Evolutionary conservation across 2,329 filamentous ascomycete genomes (phyloP).

Genomic region (Exophiala sideris): DNA sequence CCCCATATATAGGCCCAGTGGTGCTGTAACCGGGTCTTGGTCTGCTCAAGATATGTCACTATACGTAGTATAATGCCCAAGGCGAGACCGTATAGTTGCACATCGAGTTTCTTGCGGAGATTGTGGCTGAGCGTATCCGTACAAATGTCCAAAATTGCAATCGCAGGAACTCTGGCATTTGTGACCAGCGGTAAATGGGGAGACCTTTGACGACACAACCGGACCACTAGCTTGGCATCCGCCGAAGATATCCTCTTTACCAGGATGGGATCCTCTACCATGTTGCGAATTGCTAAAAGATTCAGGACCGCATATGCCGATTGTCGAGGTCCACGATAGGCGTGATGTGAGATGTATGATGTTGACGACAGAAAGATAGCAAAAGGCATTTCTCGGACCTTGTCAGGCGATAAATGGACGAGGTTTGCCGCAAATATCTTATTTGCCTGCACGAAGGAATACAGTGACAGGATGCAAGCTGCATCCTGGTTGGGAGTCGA

Average conservation of each 20-base stretch:
- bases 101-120: conserved; percentile 76
- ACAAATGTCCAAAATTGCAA: conserved; percentile 78
- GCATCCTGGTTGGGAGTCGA: conserved; percentile 76
- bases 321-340: conserved; percentile 74
- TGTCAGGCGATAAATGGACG: conserved; percentile 59
- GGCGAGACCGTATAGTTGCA: conserved; percentile 75
- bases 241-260: conserved; percentile 82
- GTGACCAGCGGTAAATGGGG: conserved; percentile 76
- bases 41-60: conserved; percentile 78
- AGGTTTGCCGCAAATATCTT: conserved; percentile 90
- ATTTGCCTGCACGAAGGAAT: conserved; percentile 92
- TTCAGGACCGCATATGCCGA: conserved; percentile 81
- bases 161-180: conserved; percentile 69
- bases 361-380: conserved; percentile 80
- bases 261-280: conserved; percentile 79
- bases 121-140: conserved; percentile 94
- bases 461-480: conserved; percentile 76
- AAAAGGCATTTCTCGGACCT: conserved; percentile 69
- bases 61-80: conserved; percentile 79
- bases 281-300: conserved; percentile 76
- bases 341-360: conserved; percentile 91
- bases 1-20: conserved; percentile 97
- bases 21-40: conserved; percentile 75
- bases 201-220: conserved; percentile 83
- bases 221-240: conserved; percentile 68